These are phyloP conservation scores for Hevea brasiliensis DNA, from an alignment of 345 rosid species.

Conservation along the genomic window DNA sequence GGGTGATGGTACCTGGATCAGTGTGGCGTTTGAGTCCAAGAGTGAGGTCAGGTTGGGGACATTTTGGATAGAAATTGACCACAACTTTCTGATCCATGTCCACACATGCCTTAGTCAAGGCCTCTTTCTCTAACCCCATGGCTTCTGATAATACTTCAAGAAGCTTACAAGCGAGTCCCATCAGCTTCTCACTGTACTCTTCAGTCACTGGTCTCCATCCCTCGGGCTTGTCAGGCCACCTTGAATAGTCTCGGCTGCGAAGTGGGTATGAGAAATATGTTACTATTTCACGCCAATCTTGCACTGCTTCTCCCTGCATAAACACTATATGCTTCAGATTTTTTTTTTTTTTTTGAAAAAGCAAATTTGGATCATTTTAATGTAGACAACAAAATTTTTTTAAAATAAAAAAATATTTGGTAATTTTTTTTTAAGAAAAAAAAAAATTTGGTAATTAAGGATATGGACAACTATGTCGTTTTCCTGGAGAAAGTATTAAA, in stretches of 20 bases:
- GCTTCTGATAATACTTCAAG: conserved; percentile 84
- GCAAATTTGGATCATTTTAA: neutral
- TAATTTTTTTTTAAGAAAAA: no score
- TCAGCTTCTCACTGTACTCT: conserved; percentile 69
- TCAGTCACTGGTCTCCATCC: conserved; percentile 69
- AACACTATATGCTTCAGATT: neutral
- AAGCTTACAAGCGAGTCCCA: conserved; percentile 81
- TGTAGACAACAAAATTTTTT: no score
- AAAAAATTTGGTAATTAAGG: no score
- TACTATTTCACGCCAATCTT: conserved; percentile 95
- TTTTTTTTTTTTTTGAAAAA: neutral
- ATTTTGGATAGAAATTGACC: conserved; percentile 89
- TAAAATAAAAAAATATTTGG: no score
- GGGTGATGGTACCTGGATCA: conserved; percentile 91
- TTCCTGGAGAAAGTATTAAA: no score
- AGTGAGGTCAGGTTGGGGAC: conserved; percentile 96
- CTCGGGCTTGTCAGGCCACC: conserved; percentile 97
- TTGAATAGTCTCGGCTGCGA: conserved; percentile 66
- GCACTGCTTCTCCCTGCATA: conserved; percentile 77
- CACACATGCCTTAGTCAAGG: conserved; percentile 78
- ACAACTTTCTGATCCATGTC: conserved; percentile 97
- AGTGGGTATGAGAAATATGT: conserved; percentile 88
- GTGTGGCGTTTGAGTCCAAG: conserved; percentile 96
- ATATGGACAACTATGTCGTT: no score
- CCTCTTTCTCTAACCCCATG: conserved; percentile 81